A percentile compares a stretch with the other conserved stretches of the same genome.
Evolutionary conservation across 148 eudicot genomes (phyloP).

Genomic region (Tetragonia tetragonoides): DNA sequence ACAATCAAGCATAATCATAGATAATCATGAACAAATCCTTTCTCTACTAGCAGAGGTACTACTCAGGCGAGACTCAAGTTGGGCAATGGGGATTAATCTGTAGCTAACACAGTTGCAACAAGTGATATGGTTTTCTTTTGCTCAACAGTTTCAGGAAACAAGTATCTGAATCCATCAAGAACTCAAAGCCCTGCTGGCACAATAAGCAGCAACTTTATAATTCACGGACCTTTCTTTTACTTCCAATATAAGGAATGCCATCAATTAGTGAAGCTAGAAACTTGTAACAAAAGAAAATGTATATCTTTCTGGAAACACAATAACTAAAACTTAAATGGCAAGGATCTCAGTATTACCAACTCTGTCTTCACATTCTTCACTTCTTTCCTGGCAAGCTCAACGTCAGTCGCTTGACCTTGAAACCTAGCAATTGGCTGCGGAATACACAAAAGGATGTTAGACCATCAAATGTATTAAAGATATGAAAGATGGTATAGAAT

Average conservation of each 20-base stretch:
- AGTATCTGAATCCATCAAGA: no score
- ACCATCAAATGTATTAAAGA: slow-evolving; percentile 1
- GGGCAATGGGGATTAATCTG: no score
- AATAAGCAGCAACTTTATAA: no score
- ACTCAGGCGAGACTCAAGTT: no score
- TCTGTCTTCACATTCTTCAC: slow-evolving; percentile 61
- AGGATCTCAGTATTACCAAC: slow-evolving; percentile 52
- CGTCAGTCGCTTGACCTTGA: slow-evolving; percentile 88
- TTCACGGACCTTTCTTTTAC: no score
- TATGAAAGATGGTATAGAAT: background rate
- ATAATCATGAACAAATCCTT: no score
- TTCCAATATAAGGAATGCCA: no score
- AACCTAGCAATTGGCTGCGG: slow-evolving; percentile 85
- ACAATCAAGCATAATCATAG: background rate
- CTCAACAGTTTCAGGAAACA: no score
- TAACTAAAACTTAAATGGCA: background rate
- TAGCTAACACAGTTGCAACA: no score
- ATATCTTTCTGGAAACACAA: background rate
- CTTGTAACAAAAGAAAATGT: background rate
- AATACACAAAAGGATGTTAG: slow-evolving; percentile 16
- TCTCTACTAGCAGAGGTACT: no score
- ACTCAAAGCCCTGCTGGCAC: no score
- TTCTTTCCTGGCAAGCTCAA: slow-evolving; percentile 71
- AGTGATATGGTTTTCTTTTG: no score
- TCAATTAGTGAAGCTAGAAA: background rate